Evolutionary conservation across 352 stramenopile genomes (phyloP).

Genomic region (Phytophthora meadii): DNA sequence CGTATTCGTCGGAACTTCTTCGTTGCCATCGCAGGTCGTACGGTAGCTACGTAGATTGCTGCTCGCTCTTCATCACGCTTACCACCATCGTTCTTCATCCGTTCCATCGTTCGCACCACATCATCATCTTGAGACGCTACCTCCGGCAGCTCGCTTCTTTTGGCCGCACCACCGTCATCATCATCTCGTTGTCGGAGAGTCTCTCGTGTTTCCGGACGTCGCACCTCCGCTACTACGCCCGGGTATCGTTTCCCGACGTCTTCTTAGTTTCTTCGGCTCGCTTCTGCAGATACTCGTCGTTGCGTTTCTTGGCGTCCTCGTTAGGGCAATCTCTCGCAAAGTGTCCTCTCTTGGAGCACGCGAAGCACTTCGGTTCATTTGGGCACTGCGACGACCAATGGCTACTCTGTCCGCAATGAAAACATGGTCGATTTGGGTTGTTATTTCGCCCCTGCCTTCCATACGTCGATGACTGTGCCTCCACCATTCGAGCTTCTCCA

Average conservation of each 20-base stretch:
- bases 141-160: too few relatives aligned
- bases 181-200: not conserved
- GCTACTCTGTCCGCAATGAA: too few relatives aligned
- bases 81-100: not conserved
- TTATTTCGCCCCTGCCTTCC: too few relatives aligned
- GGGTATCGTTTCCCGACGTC: not conserved
- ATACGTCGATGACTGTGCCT: too few relatives aligned
- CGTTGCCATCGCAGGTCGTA: conserved; percentile 1
- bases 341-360: not conserved
- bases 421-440: too few relatives aligned
- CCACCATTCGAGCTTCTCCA: too few relatives aligned
- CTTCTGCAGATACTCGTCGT: not conserved
- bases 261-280: not conserved
- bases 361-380: too few relatives aligned
- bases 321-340: conserved; percentile 5
- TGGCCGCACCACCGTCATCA: not conserved
- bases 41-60: not conserved
- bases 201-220: not conserved
- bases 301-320: not conserved
- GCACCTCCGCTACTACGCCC: not conserved
- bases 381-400: too few relatives aligned
- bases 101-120: not conserved
- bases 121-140: not conserved
- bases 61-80: not conserved
- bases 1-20: too few relatives aligned